These are phyloP conservation scores for Hordeum pubiflorum DNA, from an alignment of 202 grass and related monocot species.

Conservation along the genomic window DNA sequence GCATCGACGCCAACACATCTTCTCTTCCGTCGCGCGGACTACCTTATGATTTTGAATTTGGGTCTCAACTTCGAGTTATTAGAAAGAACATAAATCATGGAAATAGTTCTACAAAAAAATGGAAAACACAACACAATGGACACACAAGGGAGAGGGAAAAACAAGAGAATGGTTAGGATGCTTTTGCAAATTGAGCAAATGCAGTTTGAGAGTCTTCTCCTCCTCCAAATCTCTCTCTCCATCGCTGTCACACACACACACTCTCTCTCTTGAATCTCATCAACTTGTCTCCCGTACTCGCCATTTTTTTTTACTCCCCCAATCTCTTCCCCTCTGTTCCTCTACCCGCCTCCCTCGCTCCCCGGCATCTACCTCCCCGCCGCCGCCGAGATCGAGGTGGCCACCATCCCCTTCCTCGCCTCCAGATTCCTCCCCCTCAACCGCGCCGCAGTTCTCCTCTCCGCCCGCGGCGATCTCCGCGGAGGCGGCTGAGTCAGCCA, in stretches of 20 bases:
- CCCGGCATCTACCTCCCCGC: conserved; percentile 19
- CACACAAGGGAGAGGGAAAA: not conserved
- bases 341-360: not conserved
- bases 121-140: not conserved
- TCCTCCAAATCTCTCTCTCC: not conserved
- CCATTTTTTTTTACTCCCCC: not conserved
- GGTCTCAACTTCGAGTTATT: no score
- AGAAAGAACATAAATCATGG: no score
- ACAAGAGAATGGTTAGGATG: not conserved
- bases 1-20: no score
- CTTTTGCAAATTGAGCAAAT: not conserved
- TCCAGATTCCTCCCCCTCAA: not conserved
- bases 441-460: not conserved
- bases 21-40: no score
- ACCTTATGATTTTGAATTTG: no score
- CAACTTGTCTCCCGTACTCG: not conserved
- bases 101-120: not conserved
- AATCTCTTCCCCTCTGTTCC: not conserved
- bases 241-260: not conserved
- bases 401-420: not conserved
- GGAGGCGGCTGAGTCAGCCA: not conserved
- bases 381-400: conserved; percentile 9
- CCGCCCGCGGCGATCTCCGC: not conserved
- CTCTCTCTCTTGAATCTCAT: conserved; percentile 26
- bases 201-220: not conserved